Percentiles rank a stretch among this genome's conserved stretches.
Evolutionary conservation across 805 yeast genomes (phyloP).

Genomic region (Candida loeiensis): DNA sequence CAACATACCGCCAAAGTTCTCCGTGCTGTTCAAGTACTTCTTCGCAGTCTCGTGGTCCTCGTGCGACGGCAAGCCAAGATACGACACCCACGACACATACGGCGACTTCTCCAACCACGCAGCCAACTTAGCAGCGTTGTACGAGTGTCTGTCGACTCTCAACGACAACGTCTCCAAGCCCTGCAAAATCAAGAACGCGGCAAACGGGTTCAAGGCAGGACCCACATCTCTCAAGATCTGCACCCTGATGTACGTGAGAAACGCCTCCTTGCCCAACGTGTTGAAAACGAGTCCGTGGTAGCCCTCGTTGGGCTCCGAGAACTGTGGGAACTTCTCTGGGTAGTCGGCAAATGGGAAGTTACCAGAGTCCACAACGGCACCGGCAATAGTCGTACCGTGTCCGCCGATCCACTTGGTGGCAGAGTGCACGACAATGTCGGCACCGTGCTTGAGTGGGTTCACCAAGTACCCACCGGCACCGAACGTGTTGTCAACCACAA

Average conservation of each 20-base stretch:
- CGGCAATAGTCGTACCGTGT: constrained; percentile 93
- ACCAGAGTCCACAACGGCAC: constrained; percentile 86
- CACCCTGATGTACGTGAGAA: constrained; percentile 72
- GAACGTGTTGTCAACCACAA: constrained; percentile 93
- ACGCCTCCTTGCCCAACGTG: constrained; percentile 77
- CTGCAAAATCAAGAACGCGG: constrained; percentile 77
- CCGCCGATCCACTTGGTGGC: constrained; percentile 99
- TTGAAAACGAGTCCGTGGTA: constrained; percentile 85
- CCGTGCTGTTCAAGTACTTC: constrained; percentile 59
- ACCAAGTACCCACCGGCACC: constrained; percentile 94
- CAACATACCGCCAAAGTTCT: constrained; percentile 77
- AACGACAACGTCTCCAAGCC: constrained; percentile 93
- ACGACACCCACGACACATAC: constrained; percentile 84
- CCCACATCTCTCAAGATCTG: constrained; percentile 92
- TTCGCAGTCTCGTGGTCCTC: constrained; percentile 77
- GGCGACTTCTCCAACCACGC: constrained; percentile 66
- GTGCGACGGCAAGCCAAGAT: constrained; percentile 81
- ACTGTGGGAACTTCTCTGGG: constrained; percentile 88
- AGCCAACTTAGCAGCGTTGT: constrained; percentile 79
- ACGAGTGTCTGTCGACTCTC: constrained; percentile 89
- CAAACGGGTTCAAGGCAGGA: constrained; percentile 85
- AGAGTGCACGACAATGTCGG: constrained; percentile 87
- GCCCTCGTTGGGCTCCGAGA: constrained; percentile 86
- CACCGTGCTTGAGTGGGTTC: constrained; percentile 84
- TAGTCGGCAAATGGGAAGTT: constrained; percentile 87